Conservation (phyloP, 148 eudicot species). For the Vaccinium corymbosum region DNA sequence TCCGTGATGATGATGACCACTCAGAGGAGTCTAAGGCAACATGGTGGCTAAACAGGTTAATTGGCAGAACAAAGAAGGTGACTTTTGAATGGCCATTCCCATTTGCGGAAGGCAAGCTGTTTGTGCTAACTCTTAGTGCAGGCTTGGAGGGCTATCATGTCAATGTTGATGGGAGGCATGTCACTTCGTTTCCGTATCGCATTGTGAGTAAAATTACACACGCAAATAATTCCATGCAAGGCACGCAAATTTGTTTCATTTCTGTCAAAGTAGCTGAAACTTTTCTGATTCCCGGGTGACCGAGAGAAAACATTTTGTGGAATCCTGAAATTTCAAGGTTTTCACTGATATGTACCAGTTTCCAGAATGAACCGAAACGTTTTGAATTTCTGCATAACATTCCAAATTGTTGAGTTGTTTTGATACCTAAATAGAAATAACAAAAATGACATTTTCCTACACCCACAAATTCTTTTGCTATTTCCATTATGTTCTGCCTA, state of each 20-base stretch:
- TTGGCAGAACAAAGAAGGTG: conserved; percentile 67
- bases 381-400: neutral
- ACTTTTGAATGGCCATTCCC: conserved; percentile 85
- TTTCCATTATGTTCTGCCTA: neutral
- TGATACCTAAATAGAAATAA: neutral
- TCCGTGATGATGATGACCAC: conserved; percentile 59
- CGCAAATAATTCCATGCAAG: no score
- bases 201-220: conserved; percentile 51
- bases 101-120: conserved; percentile 71
- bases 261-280: neutral
- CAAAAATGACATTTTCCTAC: neutral
- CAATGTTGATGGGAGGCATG: conserved; percentile 77
- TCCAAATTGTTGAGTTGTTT: neutral
- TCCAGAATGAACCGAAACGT: neutral
- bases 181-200: conserved; percentile 85
- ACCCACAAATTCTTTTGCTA: neutral
- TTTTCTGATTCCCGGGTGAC: neutral
- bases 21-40: conserved; percentile 59
- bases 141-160: conserved; percentile 88
- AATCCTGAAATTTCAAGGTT: neutral
- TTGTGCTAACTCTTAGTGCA: conserved; percentile 74
- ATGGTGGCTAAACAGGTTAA: conserved; percentile 74
- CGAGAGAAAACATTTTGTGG: neutral
- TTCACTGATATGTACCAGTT: neutral
- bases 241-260: neutral